Percentiles rank a stretch among this genome's conserved stretches.
Conservation (phyloP, 1,139 yeast species). For the Suhomyces chickasaworum region DNA sequence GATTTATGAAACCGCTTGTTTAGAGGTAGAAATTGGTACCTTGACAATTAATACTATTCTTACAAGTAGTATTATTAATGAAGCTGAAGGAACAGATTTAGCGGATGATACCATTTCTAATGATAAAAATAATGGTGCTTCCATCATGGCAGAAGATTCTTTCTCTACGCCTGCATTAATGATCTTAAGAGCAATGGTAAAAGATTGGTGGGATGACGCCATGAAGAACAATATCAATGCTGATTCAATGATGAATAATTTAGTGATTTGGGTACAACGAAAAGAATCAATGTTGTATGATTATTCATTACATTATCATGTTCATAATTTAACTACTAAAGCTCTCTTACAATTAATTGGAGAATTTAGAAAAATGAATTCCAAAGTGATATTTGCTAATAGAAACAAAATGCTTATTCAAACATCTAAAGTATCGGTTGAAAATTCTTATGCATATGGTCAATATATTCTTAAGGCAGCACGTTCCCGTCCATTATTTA, state of each 20-base stretch:
- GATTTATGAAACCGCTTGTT: conserved; percentile 72
- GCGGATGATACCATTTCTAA: conserved; percentile 54
- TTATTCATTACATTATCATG: conserved; percentile 78
- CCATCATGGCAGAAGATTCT: conserved; percentile 70
- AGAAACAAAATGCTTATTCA: conserved; percentile 72
- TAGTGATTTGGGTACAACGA: conserved; percentile 86
- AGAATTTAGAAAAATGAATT: conserved; percentile 78
- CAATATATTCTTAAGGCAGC: conserved; percentile 80
- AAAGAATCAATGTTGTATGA: conserved; percentile 75
- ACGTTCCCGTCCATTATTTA: conserved; percentile 78
- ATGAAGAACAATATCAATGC: conserved; percentile 68
- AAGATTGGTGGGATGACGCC: conserved; percentile 95
- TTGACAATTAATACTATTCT: conserved; percentile 82
- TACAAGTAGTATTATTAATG: conserved; percentile 80
- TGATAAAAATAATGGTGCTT: conserved; percentile 48
- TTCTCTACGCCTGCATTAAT: conserved; percentile 77
- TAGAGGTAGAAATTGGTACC: conserved; percentile 80
- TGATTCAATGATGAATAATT: conserved; percentile 79
- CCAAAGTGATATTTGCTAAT: conserved; percentile 78
- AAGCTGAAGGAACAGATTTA: conserved; percentile 85
- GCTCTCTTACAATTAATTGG: conserved; percentile 79
- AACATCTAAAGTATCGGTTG: conserved; percentile 78
- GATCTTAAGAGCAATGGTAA: conserved; percentile 73
- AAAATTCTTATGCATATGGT: conserved; percentile 91
- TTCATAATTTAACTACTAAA: conserved; percentile 83